Base-by-base conservation (phyloP, 129 eudicot genomes). In the Tagetes erecta region DNA sequence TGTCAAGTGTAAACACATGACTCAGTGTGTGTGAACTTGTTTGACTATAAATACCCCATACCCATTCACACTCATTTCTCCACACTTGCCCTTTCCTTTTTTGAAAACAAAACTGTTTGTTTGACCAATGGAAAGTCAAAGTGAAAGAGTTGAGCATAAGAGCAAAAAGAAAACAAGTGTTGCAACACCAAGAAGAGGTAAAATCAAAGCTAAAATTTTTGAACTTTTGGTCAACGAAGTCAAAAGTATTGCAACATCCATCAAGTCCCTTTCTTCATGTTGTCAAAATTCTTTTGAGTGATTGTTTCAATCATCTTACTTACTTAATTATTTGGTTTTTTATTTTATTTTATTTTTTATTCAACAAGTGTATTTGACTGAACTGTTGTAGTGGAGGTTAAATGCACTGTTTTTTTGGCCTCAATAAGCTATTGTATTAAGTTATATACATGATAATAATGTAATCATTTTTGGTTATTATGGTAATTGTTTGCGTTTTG, bases 171-270 rank as follows among this genome's bases (percentile, higher is more conserved):
- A 20, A 50, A 52, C 49, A 64, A 78, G 55, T 35, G 50, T 30
- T 47, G 70, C n/a, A 59, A 71, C 82, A 64, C 82, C 82, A 71
- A 71, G 73, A 64, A 78, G 82, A 78, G 78, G 82, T 33, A 55
- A 64, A 65, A 50, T 78, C 67, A 78, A 78, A 78, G 82, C 78
- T 57, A 71, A 41, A 64, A 78, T 78, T 27, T 39, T 78, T 35
- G 55, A 51, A n/a, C 73, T 50, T 12, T 40, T 71, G 37, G 45
- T 70, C 53, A 71, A 78, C 64, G 53, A 70, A 39, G 53, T 76
- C 27, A 67, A 76, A 67, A 53, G 37, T 20, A 20, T 20, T 20
- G 33, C 66, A 13, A 66, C 73, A 75, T 66, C 44, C 13, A 75
- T 58, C 13, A 58, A 58, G 58, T 44, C 70, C 45, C 11, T 34